These are phyloP conservation scores for Linum trigynum DNA, from an alignment of 345 rosid species.

Conservation along the genomic window DNA sequence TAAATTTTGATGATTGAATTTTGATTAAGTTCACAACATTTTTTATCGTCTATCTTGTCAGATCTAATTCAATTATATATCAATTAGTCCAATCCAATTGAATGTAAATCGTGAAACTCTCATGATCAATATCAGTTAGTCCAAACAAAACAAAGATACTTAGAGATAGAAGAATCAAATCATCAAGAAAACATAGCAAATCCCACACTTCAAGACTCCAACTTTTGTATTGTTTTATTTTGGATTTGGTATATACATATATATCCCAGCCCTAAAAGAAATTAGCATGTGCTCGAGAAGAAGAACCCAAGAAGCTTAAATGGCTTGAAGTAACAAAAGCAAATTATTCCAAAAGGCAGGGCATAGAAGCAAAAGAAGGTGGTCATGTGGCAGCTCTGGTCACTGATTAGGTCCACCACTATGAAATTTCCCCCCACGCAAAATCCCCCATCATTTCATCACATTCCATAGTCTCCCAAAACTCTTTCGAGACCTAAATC, in stretches of 20 bases:
- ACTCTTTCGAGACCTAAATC: background rate
- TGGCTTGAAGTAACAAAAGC: conserved; percentile 11
- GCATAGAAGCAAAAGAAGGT: background rate
- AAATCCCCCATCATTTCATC: background rate
- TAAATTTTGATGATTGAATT: too few relatives aligned
- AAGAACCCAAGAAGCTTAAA: conserved; percentile 9
- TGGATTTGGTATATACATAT: background rate
- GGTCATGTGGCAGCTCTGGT: background rate
- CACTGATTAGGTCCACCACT: conserved; percentile 3
- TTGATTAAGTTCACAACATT: too few relatives aligned
- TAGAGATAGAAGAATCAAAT: background rate
- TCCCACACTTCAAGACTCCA: background rate
- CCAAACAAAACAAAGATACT: background rate
- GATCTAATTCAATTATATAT: too few relatives aligned
- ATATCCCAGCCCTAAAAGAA: conserved; percentile 4
- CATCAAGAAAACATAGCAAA: background rate
- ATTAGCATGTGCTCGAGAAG: conserved; percentile 14
- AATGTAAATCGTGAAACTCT: too few relatives aligned
- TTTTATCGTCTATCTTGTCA: too few relatives aligned
- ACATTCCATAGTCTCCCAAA: background rate
- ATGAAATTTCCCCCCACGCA: background rate
- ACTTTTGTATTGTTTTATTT: background rate
- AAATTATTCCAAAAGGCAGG: conserved; percentile 14
- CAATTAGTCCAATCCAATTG: too few relatives aligned
- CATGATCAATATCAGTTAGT: too few relatives aligned